Evolutionary conservation across 441 rosid genomes (phyloP).

Genomic region (Melastoma candidum): DNA sequence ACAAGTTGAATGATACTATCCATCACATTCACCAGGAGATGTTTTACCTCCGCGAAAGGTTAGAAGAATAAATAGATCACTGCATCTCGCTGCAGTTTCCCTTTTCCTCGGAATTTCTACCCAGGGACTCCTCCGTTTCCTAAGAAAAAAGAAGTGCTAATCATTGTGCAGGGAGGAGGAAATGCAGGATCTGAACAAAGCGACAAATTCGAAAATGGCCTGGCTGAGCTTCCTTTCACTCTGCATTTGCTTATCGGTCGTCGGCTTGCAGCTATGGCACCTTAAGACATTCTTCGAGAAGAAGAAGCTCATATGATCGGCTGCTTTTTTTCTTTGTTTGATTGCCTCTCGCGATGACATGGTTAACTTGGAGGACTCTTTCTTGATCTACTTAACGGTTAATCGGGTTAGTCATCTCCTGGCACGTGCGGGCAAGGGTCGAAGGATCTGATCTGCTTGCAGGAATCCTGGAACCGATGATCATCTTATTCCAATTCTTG

Average conservation of each 20-base stretch:
- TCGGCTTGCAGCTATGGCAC: slow-evolving; percentile 62
- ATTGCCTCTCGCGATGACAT: background rate
- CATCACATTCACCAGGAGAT: slow-evolving; percentile 52
- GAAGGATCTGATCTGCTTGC: too few relatives aligned
- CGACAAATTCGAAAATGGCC: slow-evolving; percentile 52
- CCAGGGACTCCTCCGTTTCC: background rate
- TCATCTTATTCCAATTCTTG: too few relatives aligned
- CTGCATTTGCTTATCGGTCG: slow-evolving; percentile 45
- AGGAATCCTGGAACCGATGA: too few relatives aligned
- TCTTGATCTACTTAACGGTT: background rate
- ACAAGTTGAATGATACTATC: slow-evolving; percentile 44
- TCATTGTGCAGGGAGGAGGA: slow-evolving; percentile 45
- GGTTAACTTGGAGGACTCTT: background rate
- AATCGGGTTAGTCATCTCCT: too few relatives aligned
- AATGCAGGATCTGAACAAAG: slow-evolving; percentile 49
- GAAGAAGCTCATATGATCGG: slow-evolving; percentile 48
- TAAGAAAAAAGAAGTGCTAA: background rate
- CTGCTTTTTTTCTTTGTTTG: background rate
- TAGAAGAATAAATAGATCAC: background rate
- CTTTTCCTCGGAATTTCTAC: background rate
- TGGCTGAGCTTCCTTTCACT: slow-evolving; percentile 52
- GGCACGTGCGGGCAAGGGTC: too few relatives aligned
- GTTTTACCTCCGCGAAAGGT: slow-evolving; percentile 63
- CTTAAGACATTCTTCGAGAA: slow-evolving; percentile 65
- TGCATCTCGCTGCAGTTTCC: background rate